Evolutionary conservation across 2,329 filamentous ascomycete species (phyloP).

Genomic region (Clarireedia hainanense): DNA sequence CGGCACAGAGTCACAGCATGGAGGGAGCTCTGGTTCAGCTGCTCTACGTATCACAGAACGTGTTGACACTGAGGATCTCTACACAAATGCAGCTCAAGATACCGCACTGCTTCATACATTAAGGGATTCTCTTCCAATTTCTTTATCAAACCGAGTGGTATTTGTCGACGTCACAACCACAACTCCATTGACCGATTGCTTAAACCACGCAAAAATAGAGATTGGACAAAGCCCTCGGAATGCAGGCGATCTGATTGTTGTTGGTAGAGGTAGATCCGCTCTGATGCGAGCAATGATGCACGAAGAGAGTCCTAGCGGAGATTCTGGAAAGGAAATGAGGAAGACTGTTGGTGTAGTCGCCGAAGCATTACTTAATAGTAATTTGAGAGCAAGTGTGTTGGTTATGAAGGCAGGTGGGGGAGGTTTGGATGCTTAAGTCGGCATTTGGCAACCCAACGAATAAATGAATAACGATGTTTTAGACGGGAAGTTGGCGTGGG

Average conservation of each 20-base stretch:
- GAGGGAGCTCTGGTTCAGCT: slow-evolving; percentile 6
- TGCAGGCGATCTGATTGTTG: slow-evolving; percentile 62
- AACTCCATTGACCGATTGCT: slow-evolving; percentile 30
- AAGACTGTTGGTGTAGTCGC: slow-evolving; percentile 52
- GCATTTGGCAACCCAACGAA: too few relatives aligned
- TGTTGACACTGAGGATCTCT: slow-evolving; percentile 19
- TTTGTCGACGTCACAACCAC: slow-evolving; percentile 45
- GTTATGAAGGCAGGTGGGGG: slow-evolving; percentile 52
- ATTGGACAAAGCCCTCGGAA: slow-evolving; percentile 55
- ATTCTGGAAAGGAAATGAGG: slow-evolving; percentile 34
- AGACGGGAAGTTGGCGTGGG: too few relatives aligned
- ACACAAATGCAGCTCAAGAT: slow-evolving; percentile 23
- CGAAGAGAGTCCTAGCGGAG: slow-evolving; percentile 17
- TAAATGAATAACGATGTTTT: too few relatives aligned
- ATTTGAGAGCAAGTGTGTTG: slow-evolving; percentile 58
- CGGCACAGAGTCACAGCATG: background rate
- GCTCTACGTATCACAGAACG: slow-evolving; percentile 16
- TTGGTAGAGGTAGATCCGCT: slow-evolving; percentile 41
- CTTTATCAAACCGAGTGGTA: slow-evolving; percentile 45
- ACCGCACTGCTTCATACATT: slow-evolving; percentile 49
- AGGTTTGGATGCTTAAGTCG: slow-evolving; percentile 11
- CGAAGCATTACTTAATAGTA: slow-evolving; percentile 49
- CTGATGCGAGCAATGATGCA: slow-evolving; percentile 11
- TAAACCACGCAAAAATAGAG: slow-evolving; percentile 49
- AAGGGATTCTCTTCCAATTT: slow-evolving; percentile 44